Conservation (phyloP, 2,329 filamentous ascomycete genomes). For the Neophaeococcomyces mojaviensis region DNA sequence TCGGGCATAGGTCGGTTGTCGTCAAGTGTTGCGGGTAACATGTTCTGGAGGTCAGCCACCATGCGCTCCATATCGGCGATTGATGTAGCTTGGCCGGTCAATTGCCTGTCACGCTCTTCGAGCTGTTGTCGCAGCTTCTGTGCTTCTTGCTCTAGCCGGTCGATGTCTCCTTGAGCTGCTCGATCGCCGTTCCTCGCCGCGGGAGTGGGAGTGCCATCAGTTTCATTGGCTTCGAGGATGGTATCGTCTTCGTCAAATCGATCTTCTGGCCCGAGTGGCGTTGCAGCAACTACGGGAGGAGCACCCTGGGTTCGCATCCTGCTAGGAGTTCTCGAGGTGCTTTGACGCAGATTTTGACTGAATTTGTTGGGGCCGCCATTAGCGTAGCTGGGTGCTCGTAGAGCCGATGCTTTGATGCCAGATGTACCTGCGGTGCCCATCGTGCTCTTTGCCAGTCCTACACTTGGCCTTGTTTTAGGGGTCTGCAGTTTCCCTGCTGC, state of each 20-base stretch:
- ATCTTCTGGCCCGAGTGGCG: slow-evolving; percentile 25
- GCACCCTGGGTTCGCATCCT: neutral
- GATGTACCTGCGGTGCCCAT: slow-evolving; percentile 58
- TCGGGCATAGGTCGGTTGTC: slow-evolving; percentile 10
- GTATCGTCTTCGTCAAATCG: slow-evolving; percentile 25
- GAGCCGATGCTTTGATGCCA: slow-evolving; percentile 56
- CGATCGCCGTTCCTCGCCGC: slow-evolving; percentile 22
- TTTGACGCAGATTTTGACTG: slow-evolving; percentile 26
- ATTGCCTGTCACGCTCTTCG: slow-evolving; percentile 74
- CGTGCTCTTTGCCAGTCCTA: slow-evolving; percentile 32
- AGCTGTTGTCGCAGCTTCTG: slow-evolving; percentile 65
- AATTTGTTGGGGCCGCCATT: slow-evolving; percentile 52
- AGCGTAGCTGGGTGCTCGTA: slow-evolving; percentile 38
- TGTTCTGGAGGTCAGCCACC: slow-evolving; percentile 67
- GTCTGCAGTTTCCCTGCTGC: slow-evolving; percentile 14
- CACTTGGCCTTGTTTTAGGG: slow-evolving; percentile 20
- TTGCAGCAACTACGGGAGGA: slow-evolving; percentile 6
- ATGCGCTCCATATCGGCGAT: slow-evolving; percentile 85
- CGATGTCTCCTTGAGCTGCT: neutral
- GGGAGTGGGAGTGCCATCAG: slow-evolving; percentile 37
- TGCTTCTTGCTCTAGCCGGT: slow-evolving; percentile 59
- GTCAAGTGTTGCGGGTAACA: slow-evolving; percentile 30
- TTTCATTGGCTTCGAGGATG: slow-evolving; percentile 47
- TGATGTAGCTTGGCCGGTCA: slow-evolving; percentile 78
- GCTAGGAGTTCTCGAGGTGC: slow-evolving; percentile 12